Percentiles rank a stretch among this genome's conserved stretches.
Evolutionary conservation across 345 rosid genomes (phyloP).

Genomic region (Crucihimalaya himalaica): DNA sequence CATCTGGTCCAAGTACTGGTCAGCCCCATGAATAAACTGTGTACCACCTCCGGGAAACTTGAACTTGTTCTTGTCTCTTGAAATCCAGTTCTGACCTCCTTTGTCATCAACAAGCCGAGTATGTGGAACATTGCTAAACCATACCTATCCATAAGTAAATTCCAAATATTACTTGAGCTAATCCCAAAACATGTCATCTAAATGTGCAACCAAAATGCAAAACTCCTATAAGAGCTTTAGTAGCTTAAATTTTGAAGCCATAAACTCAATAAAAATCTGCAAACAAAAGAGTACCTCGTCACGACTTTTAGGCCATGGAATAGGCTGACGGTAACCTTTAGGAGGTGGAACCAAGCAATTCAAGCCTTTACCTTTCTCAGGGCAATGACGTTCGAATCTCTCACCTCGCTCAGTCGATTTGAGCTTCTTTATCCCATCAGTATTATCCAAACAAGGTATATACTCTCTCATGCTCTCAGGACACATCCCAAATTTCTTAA

Average conservation of each 20-base stretch:
- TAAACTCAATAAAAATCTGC: background rate
- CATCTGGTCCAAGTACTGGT: slow-evolving; percentile 85
- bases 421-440: slow-evolving; percentile 63
- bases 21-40: slow-evolving; percentile 96
- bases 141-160: slow-evolving; percentile 56
- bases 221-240: background rate
- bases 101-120: slow-evolving; percentile 86
- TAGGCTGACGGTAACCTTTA: slow-evolving; percentile 66
- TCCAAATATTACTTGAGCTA: slow-evolving; percentile 8
- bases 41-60: slow-evolving; percentile 99
- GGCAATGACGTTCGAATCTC: slow-evolving; percentile 91
- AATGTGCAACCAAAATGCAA: background rate
- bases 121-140: slow-evolving; percentile 93
- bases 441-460: slow-evolving; percentile 93
- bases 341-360: slow-evolving; percentile 91
- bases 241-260: too few relatives aligned
- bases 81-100: slow-evolving; percentile 98
- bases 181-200: background rate
- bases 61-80: slow-evolving; percentile 70
- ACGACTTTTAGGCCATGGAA: slow-evolving; percentile 96
- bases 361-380: slow-evolving; percentile 59
- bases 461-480: slow-evolving; percentile 72
- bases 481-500: slow-evolving; percentile 62
- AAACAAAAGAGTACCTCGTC: slow-evolving; percentile 65
- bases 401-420: slow-evolving; percentile 75